phyloP scores from a whole-genome alignment of 192 early-diverging fungal species.

The Gamsiella multidivaricata region DNA sequence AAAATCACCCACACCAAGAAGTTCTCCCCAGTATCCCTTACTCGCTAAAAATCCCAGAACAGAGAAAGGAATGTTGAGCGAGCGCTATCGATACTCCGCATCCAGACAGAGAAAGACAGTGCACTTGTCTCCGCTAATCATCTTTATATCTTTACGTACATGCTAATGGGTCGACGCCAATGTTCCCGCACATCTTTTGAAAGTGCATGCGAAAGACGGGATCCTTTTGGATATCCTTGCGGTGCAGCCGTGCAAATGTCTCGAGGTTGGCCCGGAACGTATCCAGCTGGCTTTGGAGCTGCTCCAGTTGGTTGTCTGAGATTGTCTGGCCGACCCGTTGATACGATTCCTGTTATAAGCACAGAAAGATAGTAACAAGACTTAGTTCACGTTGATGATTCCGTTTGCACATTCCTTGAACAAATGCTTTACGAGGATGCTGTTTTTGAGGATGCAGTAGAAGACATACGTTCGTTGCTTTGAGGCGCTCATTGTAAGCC shows the following conservation, averaged over 20 bases:
- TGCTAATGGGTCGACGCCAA: constrained; percentile 95
- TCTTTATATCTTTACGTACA: constrained; percentile 57
- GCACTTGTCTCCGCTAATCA: neutral
- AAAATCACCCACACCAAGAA: constrained; percentile 96
- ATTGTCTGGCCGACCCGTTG: constrained; percentile 38
- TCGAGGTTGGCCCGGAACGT: constrained; percentile 86
- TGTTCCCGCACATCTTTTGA: constrained; percentile 91
- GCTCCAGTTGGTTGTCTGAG: constrained; percentile 40
- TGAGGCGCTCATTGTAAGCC: constrained; percentile 42
- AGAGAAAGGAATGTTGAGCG: constrained; percentile 66
- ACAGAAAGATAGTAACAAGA: neutral
- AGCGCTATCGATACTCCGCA: too few species aligned
- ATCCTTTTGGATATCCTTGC: constrained; percentile 88
- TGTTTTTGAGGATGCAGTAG: neutral
- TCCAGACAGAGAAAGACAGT: constrained; percentile 6
- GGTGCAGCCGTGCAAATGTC: constrained; percentile 86
- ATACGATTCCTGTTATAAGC: constrained; percentile 36
- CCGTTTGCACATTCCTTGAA: neutral
- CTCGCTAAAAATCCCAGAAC: constrained; percentile 66
- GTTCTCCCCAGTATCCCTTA: constrained; percentile 95
- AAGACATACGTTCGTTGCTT: constrained; percentile 27
- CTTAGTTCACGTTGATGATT: neutral
- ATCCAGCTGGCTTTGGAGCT: constrained; percentile 72
- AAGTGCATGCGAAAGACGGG: constrained; percentile 90
- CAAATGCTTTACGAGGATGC: neutral